Base-by-base conservation (phyloP, 768 basidiomycete genomes). In the Xanthoconium stramineum region DNA sequence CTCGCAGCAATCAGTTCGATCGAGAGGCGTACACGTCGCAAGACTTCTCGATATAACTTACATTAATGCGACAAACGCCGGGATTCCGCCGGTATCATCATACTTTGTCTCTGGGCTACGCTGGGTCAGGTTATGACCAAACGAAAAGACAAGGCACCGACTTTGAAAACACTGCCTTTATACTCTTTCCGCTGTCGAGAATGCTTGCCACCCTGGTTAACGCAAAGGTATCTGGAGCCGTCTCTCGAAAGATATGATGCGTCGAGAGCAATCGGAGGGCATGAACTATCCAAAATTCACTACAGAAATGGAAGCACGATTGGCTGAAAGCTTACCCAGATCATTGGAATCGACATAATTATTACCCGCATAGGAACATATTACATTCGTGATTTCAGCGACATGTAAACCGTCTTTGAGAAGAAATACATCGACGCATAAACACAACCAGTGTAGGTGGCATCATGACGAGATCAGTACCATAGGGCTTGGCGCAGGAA, bases 191-290 rank as follows among this genome's bases (percentile, higher is more conserved):
- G 0, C 83, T 83, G 63, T 91, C 88, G 6, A 91, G 71, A 13
- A 85, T 71, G 10, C 84, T 84, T 5, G 85, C 85, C 53, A 89
- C 77, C 37, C 89, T 80, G 62, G 87, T 92, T 50, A 82, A 77
- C 9, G 87, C 77, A 61, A 92, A 93, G 6, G 85, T 82, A 63
- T 91, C 80, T 5, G 88, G 89, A 11, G 79, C 75, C 4, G 82
- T 75, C 69, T 93, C 91, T 40, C 79, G 77, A 33, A 88, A 75
- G 50, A 91, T 80, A 67, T 91, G 89, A 65, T 90, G 88, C 0
- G 89, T 89, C 12, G 89, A 88, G 44, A 92, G 79, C 24, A 91
- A 76, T 43, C 90, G 85, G 39, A 93, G 78, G 35, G 82, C 79
- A 63, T 91, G 90, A 5, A 83, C 89, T 90, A 17, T 32, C 6